Percentiles rank a stretch among this genome's conserved stretches.
These are phyloP conservation scores for Torulaspora microellipsoides DNA, from an alignment of 805 yeast genomes.

Conservation along the genomic window DNA sequence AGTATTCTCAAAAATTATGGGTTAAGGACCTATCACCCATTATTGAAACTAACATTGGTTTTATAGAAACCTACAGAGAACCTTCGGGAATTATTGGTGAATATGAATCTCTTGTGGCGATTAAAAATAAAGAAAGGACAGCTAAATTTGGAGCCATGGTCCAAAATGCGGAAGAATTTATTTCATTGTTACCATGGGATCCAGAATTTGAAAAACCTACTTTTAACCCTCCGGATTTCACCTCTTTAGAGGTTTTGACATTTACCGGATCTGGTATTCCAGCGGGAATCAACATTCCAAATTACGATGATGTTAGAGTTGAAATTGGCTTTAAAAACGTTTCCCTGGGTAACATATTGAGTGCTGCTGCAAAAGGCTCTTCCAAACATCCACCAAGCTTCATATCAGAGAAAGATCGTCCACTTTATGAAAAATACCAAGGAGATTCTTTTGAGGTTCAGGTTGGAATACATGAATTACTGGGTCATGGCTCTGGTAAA, in stretches of 20 bases:
- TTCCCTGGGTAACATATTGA: slow-evolving; percentile 78
- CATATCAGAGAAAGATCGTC: slow-evolving; percentile 48
- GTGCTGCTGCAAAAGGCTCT: slow-evolving; percentile 55
- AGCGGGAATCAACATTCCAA: slow-evolving; percentile 90
- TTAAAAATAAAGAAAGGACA: slow-evolving; percentile 84
- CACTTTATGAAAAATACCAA: slow-evolving; percentile 61
- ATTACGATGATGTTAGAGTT: slow-evolving; percentile 83
- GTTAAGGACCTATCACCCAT: slow-evolving; percentile 80
- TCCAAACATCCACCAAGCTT: slow-evolving; percentile 63
- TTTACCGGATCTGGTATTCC: slow-evolving; percentile 90
- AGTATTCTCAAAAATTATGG: slow-evolving; percentile 80
- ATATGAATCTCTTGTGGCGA: slow-evolving; percentile 89
- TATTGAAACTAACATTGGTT: slow-evolving; percentile 79
- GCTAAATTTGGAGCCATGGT: slow-evolving; percentile 72
- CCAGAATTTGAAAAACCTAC: slow-evolving; percentile 69
- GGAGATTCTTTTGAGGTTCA: slow-evolving; percentile 87
- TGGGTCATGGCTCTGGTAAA: slow-evolving; percentile 92
- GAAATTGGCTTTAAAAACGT: slow-evolving; percentile 86
- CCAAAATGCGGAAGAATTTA: slow-evolving; percentile 57
- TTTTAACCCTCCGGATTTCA: slow-evolving; percentile 91
- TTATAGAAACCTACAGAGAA: slow-evolving; percentile 89
- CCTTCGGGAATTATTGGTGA: slow-evolving; percentile 91
- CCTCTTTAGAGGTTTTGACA: slow-evolving; percentile 82
- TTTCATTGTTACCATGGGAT: slow-evolving; percentile 73
- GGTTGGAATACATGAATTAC: slow-evolving; percentile 86